phyloP scores from a whole-genome alignment of 169 alveolate species.

The Plasmodium inui region DNA sequence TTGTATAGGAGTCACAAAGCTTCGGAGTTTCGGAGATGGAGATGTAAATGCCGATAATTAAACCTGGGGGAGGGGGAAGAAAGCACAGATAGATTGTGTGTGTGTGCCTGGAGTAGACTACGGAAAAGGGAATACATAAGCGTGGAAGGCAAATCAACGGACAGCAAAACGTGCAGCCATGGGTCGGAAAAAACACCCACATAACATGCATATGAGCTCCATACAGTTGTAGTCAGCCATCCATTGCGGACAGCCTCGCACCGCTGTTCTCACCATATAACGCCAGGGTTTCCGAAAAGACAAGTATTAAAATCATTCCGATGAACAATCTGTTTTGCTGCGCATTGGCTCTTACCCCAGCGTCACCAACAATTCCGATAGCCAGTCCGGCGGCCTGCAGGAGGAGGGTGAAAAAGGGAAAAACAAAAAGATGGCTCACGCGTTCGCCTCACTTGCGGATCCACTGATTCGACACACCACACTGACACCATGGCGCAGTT shows the following conservation, averaged over 20 bases:
- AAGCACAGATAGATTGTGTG: not conserved
- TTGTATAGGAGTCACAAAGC: conserved; percentile 77
- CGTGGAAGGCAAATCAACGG: not conserved
- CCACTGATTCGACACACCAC: not conserved
- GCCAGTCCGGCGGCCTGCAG: conserved; percentile 98
- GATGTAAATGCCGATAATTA: conserved; percentile 83
- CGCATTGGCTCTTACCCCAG: conserved; percentile 99
- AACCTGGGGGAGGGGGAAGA: conserved; percentile 22
- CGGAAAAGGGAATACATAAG: not conserved
- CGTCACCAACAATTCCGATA: conserved; percentile 99
- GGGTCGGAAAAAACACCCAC: not conserved
- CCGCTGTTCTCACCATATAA: conserved; percentile 92
- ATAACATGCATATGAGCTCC: not conserved
- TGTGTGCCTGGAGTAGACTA: not conserved
- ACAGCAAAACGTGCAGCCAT: not conserved
- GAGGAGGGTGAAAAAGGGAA: conserved; percentile 4
- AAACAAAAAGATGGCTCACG: conserved; percentile 7
- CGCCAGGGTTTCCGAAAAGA: conserved; percentile 99
- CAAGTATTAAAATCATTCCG: conserved; percentile 98
- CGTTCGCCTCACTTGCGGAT: not conserved
- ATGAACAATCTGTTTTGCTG: conserved; percentile 98
- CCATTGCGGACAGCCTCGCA: not conserved
- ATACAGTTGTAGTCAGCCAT: not conserved
- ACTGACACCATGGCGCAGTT: not conserved
- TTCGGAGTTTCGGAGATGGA: conserved; percentile 77